phyloP scores from a whole-genome alignment of 805 yeast species.

The Lipomyces mesembrius region DNA sequence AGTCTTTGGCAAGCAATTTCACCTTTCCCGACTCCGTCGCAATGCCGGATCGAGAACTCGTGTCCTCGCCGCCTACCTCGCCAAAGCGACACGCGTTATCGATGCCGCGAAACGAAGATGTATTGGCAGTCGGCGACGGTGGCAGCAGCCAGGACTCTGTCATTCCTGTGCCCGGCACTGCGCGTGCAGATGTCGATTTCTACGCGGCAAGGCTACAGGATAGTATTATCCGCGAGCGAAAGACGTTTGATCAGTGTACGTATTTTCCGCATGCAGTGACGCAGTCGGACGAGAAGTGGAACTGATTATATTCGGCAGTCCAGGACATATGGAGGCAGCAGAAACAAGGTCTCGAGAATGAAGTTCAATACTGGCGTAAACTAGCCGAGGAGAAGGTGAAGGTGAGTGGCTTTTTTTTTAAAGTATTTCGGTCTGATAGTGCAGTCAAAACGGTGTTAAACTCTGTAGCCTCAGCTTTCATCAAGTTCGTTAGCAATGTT shows the following conservation, averaged over 20 bases:
- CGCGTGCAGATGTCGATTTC: conserved; percentile 36
- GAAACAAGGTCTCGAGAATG: conserved; percentile 27
- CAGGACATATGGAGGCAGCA: conserved; percentile 30
- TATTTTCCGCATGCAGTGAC: not conserved
- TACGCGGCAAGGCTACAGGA: conserved; percentile 29
- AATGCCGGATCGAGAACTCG: not conserved
- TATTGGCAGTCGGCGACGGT: not conserved
- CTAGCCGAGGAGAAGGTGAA: conserved; percentile 5
- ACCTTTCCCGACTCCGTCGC: no score
- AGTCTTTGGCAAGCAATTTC: no score
- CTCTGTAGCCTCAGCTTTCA: not conserved
- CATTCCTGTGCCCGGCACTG: conserved; percentile 17
- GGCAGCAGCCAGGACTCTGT: conserved; percentile 22
- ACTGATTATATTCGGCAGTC: conserved; percentile 9
- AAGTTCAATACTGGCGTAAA: conserved; percentile 26
- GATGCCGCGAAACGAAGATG: not conserved
- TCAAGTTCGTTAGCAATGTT: not conserved
- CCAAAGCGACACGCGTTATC: not conserved
- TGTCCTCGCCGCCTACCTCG: not conserved
- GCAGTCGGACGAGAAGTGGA: not conserved
- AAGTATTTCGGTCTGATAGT: not conserved
- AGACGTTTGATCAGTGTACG: conserved; percentile 26
- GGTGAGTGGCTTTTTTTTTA: not conserved
- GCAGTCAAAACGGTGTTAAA: not conserved
- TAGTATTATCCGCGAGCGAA: conserved; percentile 32